Conservation (phyloP, 2,329 filamentous ascomycete genomes). For the Phialocephala sp. region DNA sequence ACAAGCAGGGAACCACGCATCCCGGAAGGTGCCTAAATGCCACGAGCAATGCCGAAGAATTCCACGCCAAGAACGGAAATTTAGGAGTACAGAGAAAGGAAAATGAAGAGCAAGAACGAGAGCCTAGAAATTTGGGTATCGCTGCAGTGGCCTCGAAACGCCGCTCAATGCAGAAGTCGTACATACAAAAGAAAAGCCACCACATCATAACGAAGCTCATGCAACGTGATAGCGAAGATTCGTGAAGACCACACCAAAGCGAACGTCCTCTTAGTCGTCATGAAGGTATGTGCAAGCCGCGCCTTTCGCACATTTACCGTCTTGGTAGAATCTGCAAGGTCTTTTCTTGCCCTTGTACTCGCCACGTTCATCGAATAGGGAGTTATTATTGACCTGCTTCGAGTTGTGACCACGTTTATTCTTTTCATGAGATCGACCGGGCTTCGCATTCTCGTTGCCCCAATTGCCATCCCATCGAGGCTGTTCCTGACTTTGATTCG, state of each 20-base stretch:
- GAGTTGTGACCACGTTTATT: constrained; percentile 22
- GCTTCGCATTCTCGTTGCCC: constrained; percentile 27
- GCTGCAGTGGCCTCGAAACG: constrained; percentile 6
- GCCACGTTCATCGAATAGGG: constrained; percentile 39
- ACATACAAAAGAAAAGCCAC: not conserved
- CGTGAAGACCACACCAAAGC: not conserved
- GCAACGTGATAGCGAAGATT: not conserved
- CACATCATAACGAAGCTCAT: not conserved
- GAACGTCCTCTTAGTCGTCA: constrained; percentile 46
- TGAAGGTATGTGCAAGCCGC: constrained; percentile 78
- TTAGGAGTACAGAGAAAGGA: constrained; percentile 13
- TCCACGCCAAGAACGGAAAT: constrained; percentile 1
- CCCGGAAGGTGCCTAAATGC: constrained; percentile 8
- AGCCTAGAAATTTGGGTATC: not conserved
- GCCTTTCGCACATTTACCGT: constrained; percentile 75
- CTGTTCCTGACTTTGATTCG: constrained; percentile 23
- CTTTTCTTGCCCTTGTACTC: constrained; percentile 64
- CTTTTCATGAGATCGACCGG: constrained; percentile 21
- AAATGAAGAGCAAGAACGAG: constrained; percentile 8
- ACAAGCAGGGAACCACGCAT: constrained; percentile 12
- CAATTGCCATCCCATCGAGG: constrained; percentile 29
- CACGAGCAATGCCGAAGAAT: constrained; percentile 9
- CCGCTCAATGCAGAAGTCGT: constrained; percentile 8
- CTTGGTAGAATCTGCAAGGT: constrained; percentile 71
- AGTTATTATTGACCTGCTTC: constrained; percentile 27